Conservation (phyloP, 2,329 filamentous ascomycete genomes). For the Aspergillus neoniger region DNA sequence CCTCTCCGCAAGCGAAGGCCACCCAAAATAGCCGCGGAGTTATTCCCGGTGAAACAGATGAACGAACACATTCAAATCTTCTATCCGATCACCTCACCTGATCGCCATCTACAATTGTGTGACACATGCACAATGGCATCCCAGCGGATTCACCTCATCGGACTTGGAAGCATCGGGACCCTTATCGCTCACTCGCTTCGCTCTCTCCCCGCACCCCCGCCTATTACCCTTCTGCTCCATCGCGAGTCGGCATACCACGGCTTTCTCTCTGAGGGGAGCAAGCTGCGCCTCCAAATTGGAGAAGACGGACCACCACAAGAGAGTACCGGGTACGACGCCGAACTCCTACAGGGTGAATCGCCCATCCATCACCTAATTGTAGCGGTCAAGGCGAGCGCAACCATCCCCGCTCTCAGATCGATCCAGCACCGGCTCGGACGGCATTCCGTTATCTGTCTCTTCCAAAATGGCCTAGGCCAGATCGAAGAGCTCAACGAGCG, state of each 20-base stretch:
- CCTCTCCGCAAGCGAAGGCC: no score
- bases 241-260: conserved; percentile 5
- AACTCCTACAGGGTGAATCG: neutral
- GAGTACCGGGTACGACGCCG: neutral
- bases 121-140: neutral
- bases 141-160: conserved; percentile 18
- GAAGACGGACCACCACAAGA: neutral
- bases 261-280: neutral
- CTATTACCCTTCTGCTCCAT: conserved; percentile 24
- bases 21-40: no score
- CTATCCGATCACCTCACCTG: no score
- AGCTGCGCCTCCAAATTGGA: neutral
- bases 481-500: conserved; percentile 2
- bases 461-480: conserved; percentile 9
- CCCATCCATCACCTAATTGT: conserved; percentile 3
- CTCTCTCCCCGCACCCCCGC: conserved; percentile 19
- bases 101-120: neutral
- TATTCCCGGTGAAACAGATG: no score
- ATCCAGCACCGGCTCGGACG: conserved; percentile 10
- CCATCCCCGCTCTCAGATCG: conserved; percentile 4
- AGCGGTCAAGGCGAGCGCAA: conserved; percentile 7
- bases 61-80: no score
- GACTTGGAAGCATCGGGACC: conserved; percentile 25
- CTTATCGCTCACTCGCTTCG: conserved; percentile 25
- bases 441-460: conserved; percentile 6